Evolutionary conservation across 257 asterid genomes (phyloP).

Genomic region (Rubia yunnanensis): DNA sequence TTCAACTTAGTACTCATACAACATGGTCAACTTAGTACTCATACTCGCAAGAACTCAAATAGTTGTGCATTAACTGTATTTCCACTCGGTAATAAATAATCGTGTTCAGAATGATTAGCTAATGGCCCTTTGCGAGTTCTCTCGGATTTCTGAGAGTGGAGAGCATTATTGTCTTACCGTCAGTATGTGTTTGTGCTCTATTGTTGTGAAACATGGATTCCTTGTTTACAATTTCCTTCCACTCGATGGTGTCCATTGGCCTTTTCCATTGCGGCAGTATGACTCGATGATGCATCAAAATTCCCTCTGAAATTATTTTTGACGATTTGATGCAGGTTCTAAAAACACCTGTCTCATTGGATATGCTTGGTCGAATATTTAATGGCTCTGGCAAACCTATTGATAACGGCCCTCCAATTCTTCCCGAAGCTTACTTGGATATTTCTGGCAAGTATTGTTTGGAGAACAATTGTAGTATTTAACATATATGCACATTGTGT

Average conservation of each 20-base stretch:
- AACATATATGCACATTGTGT: neutral
- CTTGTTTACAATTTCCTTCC: neutral
- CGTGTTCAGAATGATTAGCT: neutral
- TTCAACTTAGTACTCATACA: too few species aligned
- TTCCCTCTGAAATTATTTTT: neutral
- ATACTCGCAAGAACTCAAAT: too few species aligned
- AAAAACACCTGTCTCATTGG: slow-evolving; percentile 46
- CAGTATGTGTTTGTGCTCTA: neutral
- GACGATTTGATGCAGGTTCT: slow-evolving; percentile 25
- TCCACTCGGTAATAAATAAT: neutral
- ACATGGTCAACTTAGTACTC: too few species aligned
- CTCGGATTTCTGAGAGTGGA: neutral
- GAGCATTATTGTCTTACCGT: neutral
- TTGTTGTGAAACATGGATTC: neutral
- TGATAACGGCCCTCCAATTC: slow-evolving; percentile 96
- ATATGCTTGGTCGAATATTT: slow-evolving; percentile 52
- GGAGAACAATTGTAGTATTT: neutral
- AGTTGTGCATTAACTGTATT: too few species aligned
- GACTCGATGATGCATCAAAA: neutral
- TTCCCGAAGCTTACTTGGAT: slow-evolving; percentile 98
- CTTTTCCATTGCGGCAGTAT: neutral
- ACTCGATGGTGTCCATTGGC: neutral
- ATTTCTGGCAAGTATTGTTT: slow-evolving; percentile 66
- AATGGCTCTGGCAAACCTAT: slow-evolving; percentile 73
- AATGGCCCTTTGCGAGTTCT: neutral